Base-by-base conservation (phyloP, 78 protist genomes). In the Polysphondylium violaceum region DNA sequence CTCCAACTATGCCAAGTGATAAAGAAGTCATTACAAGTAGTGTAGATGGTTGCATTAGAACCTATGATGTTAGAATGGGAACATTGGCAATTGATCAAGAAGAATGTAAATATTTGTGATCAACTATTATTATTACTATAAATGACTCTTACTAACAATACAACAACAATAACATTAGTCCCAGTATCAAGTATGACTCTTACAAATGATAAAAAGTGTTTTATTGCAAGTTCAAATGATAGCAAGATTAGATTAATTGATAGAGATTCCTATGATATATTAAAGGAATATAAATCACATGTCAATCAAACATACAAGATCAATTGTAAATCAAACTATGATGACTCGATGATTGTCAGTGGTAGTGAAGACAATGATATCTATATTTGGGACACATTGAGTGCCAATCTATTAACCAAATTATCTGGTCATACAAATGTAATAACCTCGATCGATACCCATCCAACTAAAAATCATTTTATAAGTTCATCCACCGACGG, bases 11-110 rank as follows among this genome's bases (percentile, higher is more conserved):
- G n/a, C 51, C 23, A 35, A 47, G 11, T 35, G 67, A 87, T 11
- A 56, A 51, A 38, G 86, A 79, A 27, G 47, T 91, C 4, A 50
- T 91, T 25, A 63, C 92, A 25, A 31, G 72, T 33, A 91, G 95
- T 91, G 95, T 91, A 8, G 95, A 91, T 79, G 95, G 95, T 25
- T n/a, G 58, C 9, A 51, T 91, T 23, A 41, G 95, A 71, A 51
- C 31, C 2, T 91, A 91, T 36, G 95, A 91, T 43, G 76, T 79
- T 27, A 78, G 85, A 64, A 72, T 33, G 59, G 89, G 90, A 6
- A 74, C 73, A 74, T 50, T 91, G 6, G 40, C 21, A 35, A 53
- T 35, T 19, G 88, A 91, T 74, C 77, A 74, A n/a, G 44, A 59
- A 33, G 35, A 83, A 63, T 55, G 93, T 87, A 74, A 43, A 36